Percentiles rank a stretch among this genome's conserved stretches.
Evolutionary conservation across 2,329 filamentous ascomycete species (phyloP).

Genomic region (Fusarium devonianum): DNA sequence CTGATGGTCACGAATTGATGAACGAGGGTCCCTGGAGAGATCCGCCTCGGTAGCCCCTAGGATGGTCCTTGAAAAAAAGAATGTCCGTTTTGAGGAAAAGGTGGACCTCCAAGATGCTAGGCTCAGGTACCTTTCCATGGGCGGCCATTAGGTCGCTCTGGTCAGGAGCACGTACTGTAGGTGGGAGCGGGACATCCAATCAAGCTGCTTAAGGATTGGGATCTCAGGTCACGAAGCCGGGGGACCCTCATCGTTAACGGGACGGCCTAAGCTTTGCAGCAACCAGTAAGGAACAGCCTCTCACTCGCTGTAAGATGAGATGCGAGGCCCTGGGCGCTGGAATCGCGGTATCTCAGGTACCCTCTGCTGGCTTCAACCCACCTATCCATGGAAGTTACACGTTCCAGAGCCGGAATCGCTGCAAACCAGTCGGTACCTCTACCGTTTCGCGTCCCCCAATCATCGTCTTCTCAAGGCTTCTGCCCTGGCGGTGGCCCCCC

Average conservation of each 20-base stretch:
- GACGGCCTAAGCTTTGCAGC: neutral
- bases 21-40: conserved; percentile 20
- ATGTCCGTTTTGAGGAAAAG: neutral
- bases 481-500: conserved; percentile 36
- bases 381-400: conserved; percentile 21
- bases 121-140: neutral
- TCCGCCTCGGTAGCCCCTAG: conserved; percentile 26
- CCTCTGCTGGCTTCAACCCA: neutral
- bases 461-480: conserved; percentile 25
- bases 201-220: too few relatives aligned
- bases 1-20: conserved; percentile 21
- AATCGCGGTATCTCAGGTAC: neutral
- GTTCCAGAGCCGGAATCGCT: neutral
- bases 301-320: conserved; percentile 3
- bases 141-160: neutral
- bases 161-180: neutral
- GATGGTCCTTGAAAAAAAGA: conserved; percentile 14
- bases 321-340: neutral
- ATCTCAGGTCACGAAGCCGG: too few relatives aligned
- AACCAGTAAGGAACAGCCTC: conserved; percentile 1
- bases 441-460: conserved; percentile 30
- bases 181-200: neutral
- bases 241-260: too few relatives aligned
- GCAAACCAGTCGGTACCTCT: conserved; percentile 16
- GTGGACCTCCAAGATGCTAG: conserved; percentile 8